phyloP scores from a whole-genome alignment of 2,329 filamentous ascomycete species.

The Colletotrichum karsti region DNA sequence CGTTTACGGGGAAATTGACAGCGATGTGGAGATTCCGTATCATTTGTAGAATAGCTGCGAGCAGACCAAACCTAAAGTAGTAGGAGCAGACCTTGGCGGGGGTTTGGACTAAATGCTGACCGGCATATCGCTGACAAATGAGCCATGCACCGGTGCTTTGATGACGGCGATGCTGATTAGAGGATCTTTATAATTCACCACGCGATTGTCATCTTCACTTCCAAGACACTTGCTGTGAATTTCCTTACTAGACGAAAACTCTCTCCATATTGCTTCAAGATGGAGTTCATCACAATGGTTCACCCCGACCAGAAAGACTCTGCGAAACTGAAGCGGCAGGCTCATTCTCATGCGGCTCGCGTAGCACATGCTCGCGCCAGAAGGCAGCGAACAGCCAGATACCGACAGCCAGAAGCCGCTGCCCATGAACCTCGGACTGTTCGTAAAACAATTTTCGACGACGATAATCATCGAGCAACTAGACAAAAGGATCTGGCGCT shows the following conservation, averaged over 20 bases:
- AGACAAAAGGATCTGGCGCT: not conserved
- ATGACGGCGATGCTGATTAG: too few relatives aligned
- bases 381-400: not conserved
- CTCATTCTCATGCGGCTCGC: conserved; percentile 11
- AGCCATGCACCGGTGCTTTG: too few relatives aligned
- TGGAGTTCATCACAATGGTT: conserved; percentile 7
- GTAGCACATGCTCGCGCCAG: conserved; percentile 2
- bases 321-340: not conserved
- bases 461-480: not conserved
- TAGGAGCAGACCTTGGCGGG: conserved; percentile 4
- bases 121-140: not conserved
- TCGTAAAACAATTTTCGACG: not conserved
- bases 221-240: too few relatives aligned
- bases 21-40: not conserved
- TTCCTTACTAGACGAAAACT: too few relatives aligned
- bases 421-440: not conserved
- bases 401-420: not conserved
- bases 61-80: not conserved
- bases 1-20: not conserved
- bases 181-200: not conserved
- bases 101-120: not conserved
- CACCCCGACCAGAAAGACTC: conserved; percentile 10
- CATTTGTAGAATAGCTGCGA: conserved; percentile 1
- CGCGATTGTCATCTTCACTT: not conserved
- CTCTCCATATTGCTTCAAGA: not conserved